Base-by-base conservation (phyloP, 2,329 filamentous ascomycete species). In the Fusarium caatingaense region DNA sequence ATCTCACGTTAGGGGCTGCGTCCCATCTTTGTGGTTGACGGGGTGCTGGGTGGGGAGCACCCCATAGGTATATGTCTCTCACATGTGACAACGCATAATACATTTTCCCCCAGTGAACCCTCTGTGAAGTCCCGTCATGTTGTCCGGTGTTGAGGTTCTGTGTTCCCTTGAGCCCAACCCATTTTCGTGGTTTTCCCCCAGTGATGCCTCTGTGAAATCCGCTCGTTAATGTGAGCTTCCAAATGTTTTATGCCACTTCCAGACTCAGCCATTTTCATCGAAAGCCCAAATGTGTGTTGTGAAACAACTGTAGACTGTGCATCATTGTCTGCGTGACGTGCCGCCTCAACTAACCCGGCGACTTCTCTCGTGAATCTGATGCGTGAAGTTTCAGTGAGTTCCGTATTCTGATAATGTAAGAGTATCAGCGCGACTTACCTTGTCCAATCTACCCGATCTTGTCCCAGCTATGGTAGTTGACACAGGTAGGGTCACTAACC, bases 321-420 rank as follows among this genome's bases (percentile, higher is more conserved):
- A 64, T 64, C 44, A 64, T 64, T 56, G 58, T 37, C 44, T 45
- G 60, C 28, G 49, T 48, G 37, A 62, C n/a, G 20, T 30, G 9
- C 34, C 42, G 34, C 42, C 42, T 37, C 25, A 30, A 18, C 27
- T 28, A 28, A 28, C 18, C 37, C 37, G 8, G 30, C 51, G 28
- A 41, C 25, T 20, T 30, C 28, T 20, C 57, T 44, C 48, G 18
- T 44, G 42, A 63, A 30, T 44, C 58, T 64, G 21, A n/a, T 20
- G 40, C 11, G n/a, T 20, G 18, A 41, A 13, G 4, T n/a, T 3
- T 25, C 13, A 23, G 23, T 56, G 10, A 30, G 27, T 12, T 34
- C 10, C 1, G 13, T 13, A 6, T 11, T 9, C 18, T 15, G 12
- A 1, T 4, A 7, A 21, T 18, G 13, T n/a, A 11, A 23, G 5